phyloP scores from a whole-genome alignment of 495 filamentous ascomycete genomes.

The Cercophora scortea region DNA sequence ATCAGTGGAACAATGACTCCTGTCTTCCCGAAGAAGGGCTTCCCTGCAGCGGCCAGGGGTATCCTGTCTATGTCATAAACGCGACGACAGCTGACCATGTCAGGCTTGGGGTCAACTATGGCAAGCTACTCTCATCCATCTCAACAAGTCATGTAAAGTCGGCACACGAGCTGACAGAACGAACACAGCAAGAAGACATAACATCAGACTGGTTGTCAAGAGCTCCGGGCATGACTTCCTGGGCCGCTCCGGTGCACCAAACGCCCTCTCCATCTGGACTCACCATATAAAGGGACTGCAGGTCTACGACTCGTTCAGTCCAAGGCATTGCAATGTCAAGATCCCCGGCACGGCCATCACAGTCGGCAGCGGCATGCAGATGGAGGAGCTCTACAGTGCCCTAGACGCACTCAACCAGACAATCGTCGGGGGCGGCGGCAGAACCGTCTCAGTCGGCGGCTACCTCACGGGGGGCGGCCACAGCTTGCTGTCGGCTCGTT shows the following conservation, averaged over 20 bases:
- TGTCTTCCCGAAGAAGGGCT: constrained; percentile 30
- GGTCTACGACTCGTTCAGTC: constrained; percentile 31
- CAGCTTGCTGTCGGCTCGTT: constrained; percentile 40
- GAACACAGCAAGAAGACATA: constrained; percentile 40
- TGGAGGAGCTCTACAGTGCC: constrained; percentile 25
- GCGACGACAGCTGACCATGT: constrained; percentile 33
- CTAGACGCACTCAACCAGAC: constrained; percentile 25
- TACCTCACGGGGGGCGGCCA: constrained; percentile 58
- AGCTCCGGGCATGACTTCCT: constrained; percentile 56
- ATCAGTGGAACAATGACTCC: constrained; percentile 37
- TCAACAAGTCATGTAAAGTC: no score
- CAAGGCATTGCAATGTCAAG: constrained; percentile 24
- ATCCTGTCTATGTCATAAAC: constrained; percentile 43
- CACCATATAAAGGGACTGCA: constrained; percentile 32
- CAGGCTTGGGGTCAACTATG: constrained; percentile 35
- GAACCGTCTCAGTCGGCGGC: constrained; percentile 33
- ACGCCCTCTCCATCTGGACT: constrained; percentile 46
- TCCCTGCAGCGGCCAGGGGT: constrained; percentile 33
- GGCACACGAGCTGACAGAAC: no score
- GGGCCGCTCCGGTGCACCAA: constrained; percentile 43
- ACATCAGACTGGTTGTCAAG: constrained; percentile 55
- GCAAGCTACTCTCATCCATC: constrained; percentile 12
- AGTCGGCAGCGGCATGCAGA: constrained; percentile 28
- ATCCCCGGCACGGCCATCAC: constrained; percentile 31
- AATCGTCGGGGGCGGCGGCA: constrained; percentile 25